These are phyloP conservation scores for Capronia americana DNA, from an alignment of 2,329 filamentous ascomycete genomes.

Conservation along the genomic window DNA sequence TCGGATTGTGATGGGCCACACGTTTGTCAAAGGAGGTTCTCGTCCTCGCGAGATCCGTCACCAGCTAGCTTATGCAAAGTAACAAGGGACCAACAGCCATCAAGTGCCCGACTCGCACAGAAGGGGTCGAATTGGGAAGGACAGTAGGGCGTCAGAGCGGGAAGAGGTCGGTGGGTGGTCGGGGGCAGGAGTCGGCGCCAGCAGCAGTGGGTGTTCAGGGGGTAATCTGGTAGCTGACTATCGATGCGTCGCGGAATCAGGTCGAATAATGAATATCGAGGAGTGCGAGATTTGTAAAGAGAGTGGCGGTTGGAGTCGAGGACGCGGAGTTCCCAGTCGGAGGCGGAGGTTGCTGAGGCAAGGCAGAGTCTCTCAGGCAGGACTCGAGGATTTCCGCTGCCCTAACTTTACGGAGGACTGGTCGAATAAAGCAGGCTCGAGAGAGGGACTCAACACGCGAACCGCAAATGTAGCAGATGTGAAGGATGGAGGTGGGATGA, in stretches of 20 bases:
- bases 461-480: slow-evolving; percentile 9
- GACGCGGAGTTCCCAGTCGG: slow-evolving; percentile 28
- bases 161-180: background rate
- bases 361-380: slow-evolving; percentile 23
- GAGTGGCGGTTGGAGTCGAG: slow-evolving; percentile 32
- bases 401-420: background rate
- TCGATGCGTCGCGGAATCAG: background rate
- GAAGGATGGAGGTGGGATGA: slow-evolving; percentile 11
- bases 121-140: background rate
- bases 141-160: background rate
- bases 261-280: slow-evolving; percentile 7
- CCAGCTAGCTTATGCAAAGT: slow-evolving; percentile 18
- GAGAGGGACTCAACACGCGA: slow-evolving; percentile 9
- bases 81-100: slow-evolving; percentile 22
- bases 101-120: slow-evolving; percentile 15
- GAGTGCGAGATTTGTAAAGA: slow-evolving; percentile 26
- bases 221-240: background rate
- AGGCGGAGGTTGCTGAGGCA: slow-evolving; percentile 28
- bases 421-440: slow-evolving; percentile 11
- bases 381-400: slow-evolving; percentile 20
- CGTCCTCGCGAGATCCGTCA: slow-evolving; percentile 5
- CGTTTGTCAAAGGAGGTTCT: background rate
- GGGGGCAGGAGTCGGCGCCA: slow-evolving; percentile 7
- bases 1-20: background rate
- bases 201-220: background rate